These are phyloP conservation scores for Kazachstania psychrophila DNA, from an alignment of 805 yeast species.

Conservation along the genomic window DNA sequence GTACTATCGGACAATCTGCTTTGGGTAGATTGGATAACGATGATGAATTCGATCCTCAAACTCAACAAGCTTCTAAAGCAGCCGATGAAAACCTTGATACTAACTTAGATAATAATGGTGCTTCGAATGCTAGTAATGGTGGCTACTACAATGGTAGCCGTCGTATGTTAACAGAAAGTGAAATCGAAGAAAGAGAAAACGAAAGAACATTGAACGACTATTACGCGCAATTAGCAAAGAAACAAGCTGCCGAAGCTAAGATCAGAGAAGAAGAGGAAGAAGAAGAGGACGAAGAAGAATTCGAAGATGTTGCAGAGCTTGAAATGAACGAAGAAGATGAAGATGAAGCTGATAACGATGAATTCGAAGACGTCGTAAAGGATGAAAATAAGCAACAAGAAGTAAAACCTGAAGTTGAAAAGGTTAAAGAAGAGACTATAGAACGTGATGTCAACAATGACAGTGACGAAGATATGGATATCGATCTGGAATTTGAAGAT, in stretches of 20 bases:
- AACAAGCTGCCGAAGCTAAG: conserved; percentile 54
- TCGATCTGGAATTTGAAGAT: conserved; percentile 31
- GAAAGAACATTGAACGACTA: conserved; percentile 68
- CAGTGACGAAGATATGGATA: conserved; percentile 28
- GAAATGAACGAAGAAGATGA: conserved; percentile 23
- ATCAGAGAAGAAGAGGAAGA: conserved; percentile 39
- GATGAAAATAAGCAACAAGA: conserved; percentile 5
- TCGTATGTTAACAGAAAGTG: conserved; percentile 26
- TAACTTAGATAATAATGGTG: not conserved
- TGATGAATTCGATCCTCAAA: conserved; percentile 33
- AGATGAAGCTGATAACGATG: conserved; percentile 18
- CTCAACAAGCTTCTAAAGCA: conserved; percentile 16
- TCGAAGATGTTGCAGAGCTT: conserved; percentile 37
- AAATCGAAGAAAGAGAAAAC: conserved; percentile 52
- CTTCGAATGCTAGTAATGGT: conserved; percentile 5
- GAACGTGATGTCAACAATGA: conserved; percentile 11
- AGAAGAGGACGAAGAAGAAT: conserved; percentile 41
- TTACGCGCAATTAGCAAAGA: conserved; percentile 65
- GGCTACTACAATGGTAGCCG: conserved; percentile 11
- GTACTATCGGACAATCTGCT: conserved; percentile 71
- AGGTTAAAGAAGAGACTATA: not conserved
- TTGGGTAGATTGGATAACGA: conserved; percentile 47
- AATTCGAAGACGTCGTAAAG: conserved; percentile 15
- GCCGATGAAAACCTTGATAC: conserved; percentile 8
- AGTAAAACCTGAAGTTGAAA: conserved; percentile 1